phyloP scores from a whole-genome alignment of 169 alveolate genomes.

The Cyclospora cayetanensis region DNA sequence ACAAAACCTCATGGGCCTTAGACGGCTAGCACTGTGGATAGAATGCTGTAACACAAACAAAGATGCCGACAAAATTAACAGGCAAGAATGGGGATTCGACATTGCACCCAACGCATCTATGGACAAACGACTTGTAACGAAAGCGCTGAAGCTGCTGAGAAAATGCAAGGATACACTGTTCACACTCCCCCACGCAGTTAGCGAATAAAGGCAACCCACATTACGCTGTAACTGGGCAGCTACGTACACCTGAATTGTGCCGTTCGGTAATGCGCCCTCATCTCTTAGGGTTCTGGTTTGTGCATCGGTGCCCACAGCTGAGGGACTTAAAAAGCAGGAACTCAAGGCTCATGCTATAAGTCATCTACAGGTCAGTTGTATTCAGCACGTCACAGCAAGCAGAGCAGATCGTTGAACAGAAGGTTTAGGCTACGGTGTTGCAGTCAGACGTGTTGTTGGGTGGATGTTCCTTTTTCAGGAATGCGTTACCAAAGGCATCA shows the following conservation, averaged over 20 bases:
- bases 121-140: neutral
- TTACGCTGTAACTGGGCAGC: no score
- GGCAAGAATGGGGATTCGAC: neutral
- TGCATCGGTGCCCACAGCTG: neutral
- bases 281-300: no score
- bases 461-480: neutral
- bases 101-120: neutral
- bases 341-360: no score
- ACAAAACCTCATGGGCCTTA: neutral
- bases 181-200: no score
- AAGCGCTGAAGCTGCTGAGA: neutral
- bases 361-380: no score
- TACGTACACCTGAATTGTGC: no score
- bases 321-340: constrained; percentile 20
- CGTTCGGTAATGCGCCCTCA: no score
- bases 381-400: no score
- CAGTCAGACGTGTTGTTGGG: no score
- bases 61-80: neutral
- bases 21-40: neutral
- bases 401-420: no score
- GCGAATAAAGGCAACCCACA: no score
- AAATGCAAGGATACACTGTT: no score
- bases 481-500: neutral
- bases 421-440: neutral
- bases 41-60: neutral